A percentile compares a stretch with the other conserved stretches of the same genome.
phyloP scores from a whole-genome alignment of 140 eudicot species.

The Anethum foeniculum region DNA sequence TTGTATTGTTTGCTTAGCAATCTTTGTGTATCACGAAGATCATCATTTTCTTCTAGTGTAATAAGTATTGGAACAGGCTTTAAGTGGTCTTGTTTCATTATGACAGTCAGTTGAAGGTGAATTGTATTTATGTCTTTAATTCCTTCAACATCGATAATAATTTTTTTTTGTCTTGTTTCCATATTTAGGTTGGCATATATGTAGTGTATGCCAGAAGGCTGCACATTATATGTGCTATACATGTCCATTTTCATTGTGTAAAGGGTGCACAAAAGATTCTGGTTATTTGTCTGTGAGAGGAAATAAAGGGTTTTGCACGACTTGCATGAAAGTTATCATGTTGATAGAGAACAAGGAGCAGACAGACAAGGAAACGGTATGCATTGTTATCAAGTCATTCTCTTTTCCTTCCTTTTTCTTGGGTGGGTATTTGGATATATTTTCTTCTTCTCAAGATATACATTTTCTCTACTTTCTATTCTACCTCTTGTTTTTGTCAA shows the following conservation, averaged over 20 bases:
- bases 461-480: not conserved
- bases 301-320: constrained; percentile 84
- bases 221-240: constrained; percentile 90
- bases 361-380: constrained; percentile 70
- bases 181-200: constrained; percentile 95
- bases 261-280: constrained; percentile 66
- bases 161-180: constrained; percentile 15
- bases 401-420: not conserved
- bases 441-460: not conserved
- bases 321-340: constrained; percentile 82
- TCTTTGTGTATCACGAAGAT: not conserved
- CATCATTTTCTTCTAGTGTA: not conserved
- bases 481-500: not conserved
- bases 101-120: not conserved
- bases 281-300: constrained; percentile 73
- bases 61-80: not conserved
- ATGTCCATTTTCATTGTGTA: constrained; percentile 91
- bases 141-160: not conserved
- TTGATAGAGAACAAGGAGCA: constrained; percentile 76
- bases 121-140: not conserved
- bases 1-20: not conserved
- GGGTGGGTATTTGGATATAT: not conserved
- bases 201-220: constrained; percentile 76
- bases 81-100: not conserved
- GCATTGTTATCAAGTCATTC: constrained; percentile 7